Conservation (phyloP, 2,329 filamentous ascomycete genomes). For the Huntiella bhutanensis region DNA sequence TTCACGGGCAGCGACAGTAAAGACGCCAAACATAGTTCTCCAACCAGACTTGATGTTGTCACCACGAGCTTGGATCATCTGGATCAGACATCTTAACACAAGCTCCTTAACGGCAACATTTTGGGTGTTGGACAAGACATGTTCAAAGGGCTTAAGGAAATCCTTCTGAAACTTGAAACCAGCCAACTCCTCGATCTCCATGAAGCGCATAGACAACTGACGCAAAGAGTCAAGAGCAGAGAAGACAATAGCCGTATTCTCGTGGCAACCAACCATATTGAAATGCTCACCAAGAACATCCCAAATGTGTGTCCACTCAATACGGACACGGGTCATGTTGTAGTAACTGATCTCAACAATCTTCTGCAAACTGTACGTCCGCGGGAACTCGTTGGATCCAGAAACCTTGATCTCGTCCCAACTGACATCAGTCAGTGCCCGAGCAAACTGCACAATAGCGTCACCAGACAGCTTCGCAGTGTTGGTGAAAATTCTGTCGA, state of each 20-base stretch:
- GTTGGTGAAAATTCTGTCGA: conserved; percentile 92
- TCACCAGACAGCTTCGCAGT: conserved; percentile 85
- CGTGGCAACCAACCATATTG: conserved; percentile 90
- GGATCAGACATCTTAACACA: conserved; percentile 84
- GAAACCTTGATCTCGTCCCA: conserved; percentile 99
- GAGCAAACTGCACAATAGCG: conserved; percentile 88
- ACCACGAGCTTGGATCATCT: conserved; percentile 96
- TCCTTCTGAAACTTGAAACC: conserved; percentile 99
- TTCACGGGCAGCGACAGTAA: conserved; percentile 85
- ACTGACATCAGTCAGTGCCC: conserved; percentile 81
- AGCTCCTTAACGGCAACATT: conserved; percentile 93
- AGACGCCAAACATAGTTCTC: conserved; percentile 99
- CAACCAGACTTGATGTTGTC: conserved; percentile 96
- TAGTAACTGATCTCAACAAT: conserved; percentile 98
- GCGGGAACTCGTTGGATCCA: conserved; percentile 81
- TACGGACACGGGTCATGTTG: conserved; percentile 96
- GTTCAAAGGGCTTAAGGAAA: conserved; percentile 94
- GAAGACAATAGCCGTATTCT: conserved; percentile 91
- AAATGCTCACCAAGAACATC: conserved; percentile 95
- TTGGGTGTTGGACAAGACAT: conserved; percentile 84
- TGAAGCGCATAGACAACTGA: conserved; percentile 93
- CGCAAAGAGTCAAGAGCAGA: conserved; percentile 90
- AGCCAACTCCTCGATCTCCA: conserved; percentile 93
- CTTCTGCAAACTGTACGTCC: conserved; percentile 95
- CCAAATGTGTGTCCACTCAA: conserved; percentile 98